Base-by-base conservation (phyloP, 371 early-diverging fungal species). In the Mortierella sp. region DNA sequence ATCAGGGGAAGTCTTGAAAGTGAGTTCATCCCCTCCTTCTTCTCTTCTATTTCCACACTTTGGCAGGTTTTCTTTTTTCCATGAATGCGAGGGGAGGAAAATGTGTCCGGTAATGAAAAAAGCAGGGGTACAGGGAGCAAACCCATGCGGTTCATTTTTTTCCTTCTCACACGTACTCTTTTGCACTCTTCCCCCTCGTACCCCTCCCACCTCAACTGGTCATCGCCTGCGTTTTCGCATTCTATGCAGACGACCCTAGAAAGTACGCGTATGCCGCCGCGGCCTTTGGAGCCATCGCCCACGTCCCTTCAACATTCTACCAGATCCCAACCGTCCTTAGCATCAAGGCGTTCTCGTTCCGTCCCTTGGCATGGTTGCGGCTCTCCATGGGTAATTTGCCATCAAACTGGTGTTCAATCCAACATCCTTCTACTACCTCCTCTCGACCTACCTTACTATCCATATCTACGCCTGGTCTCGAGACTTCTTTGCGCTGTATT, bases 401-500 rank as follows among this genome's bases (percentile, higher is more conserved):
- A 14, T 77, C 52, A 77, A 77, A 47, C 50, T 82, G 44, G 73
- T 61, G n/a, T 11, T 74, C 66, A 77, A 82, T 64, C 82, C 82
- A 5, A 77, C 77, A 0, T 82, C 82, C 22, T 77, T 74, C 61
- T 74, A 82, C 44, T 82, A 82, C 45, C 82, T 82, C 67, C 55
- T 74, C 26, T 77, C 82, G 24, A 77, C 72, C 37, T 82, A 77
- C 39, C 53, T 82, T 66, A 82, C 82, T 22, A 78, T 82, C 22
- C 82, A 82, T 44, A 82, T 82, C 66, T 82, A 82, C 24, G 82
- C 82, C 45, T 82, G 82, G 82, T 82, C 82, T 13, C 78, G 82
- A 24, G 82, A 77, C 45, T 82, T 82, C 73, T 82, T 82, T 72
- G 82, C 82, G 0, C 61, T 82, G 6, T 82, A 74, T 43, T 82